These are phyloP conservation scores for Fusarium cyanostomum DNA, from an alignment of 2,329 filamentous ascomycete genomes.

Conservation along the genomic window DNA sequence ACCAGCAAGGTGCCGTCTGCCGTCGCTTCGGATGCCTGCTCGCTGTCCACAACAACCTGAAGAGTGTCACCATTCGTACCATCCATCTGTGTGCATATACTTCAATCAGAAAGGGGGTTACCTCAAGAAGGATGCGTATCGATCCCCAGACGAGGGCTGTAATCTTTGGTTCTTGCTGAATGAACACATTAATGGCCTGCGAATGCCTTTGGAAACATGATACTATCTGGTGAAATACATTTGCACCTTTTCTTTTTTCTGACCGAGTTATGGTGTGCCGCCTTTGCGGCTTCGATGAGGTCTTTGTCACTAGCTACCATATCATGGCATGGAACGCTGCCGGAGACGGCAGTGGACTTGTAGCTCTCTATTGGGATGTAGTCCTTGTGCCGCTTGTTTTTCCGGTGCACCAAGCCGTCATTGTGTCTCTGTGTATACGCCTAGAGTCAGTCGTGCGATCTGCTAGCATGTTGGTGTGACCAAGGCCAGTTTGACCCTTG, in stretches of 20 bases:
- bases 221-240: neutral
- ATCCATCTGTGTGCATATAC: neutral
- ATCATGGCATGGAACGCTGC: no score
- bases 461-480: no score
- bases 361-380: no score
- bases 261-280: neutral
- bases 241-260: neutral
- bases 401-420: no score
- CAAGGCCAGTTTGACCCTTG: no score
- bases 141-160: neutral
- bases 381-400: no score
- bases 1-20: neutral
- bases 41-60: neutral
- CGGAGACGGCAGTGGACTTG: no score
- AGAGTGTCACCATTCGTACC: neutral
- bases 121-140: neutral
- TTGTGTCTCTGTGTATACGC: no score
- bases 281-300: neutral
- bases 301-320: no score
- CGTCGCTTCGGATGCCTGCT: neutral
- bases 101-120: neutral
- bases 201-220: neutral
- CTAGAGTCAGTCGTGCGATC: no score
- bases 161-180: neutral
- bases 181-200: neutral